Conservation (phyloP, 2,329 filamentous ascomycete species). For the Beauveria australis region DNA sequence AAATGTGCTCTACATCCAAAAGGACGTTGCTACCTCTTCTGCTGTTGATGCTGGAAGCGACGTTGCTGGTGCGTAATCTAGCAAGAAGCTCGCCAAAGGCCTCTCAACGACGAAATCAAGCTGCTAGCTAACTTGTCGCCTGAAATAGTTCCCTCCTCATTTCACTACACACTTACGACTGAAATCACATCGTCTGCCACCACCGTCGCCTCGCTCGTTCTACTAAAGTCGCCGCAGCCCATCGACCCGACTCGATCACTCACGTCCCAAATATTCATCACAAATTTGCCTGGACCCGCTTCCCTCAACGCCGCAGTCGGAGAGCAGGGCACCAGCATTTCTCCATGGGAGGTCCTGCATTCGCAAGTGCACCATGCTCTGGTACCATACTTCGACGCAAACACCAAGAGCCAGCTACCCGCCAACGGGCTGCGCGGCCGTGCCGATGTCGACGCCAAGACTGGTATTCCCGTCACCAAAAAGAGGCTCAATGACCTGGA, state of each 20-base stretch:
- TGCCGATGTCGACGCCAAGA: slow-evolving; percentile 82
- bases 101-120: background rate
- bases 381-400: slow-evolving; percentile 95
- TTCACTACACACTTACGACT: slow-evolving; percentile 71
- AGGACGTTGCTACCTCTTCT: slow-evolving; percentile 57
- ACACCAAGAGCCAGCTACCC: slow-evolving; percentile 72
- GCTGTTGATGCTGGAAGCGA: slow-evolving; percentile 41
- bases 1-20: slow-evolving; percentile 83
- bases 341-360: slow-evolving; percentile 87
- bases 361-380: slow-evolving; percentile 85
- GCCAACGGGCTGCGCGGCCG: slow-evolving; percentile 59
- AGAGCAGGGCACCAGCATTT: slow-evolving; percentile 64
- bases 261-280: slow-evolving; percentile 81
- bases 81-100: background rate
- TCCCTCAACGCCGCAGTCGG: slow-evolving; percentile 57
- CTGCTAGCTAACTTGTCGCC: background rate
- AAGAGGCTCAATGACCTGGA: slow-evolving; percentile 94
- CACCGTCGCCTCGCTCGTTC: slow-evolving; percentile 78
- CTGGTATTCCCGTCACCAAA: slow-evolving; percentile 92
- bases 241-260: slow-evolving; percentile 79
- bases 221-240: slow-evolving; percentile 82
- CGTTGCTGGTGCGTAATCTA: slow-evolving; percentile 31
- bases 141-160: slow-evolving; percentile 38
- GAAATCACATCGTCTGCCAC: slow-evolving; percentile 73
- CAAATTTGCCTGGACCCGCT: slow-evolving; percentile 79